Conservation (phyloP, 2,329 filamentous ascomycete species). For the Talaromyces marneffei region DNA sequence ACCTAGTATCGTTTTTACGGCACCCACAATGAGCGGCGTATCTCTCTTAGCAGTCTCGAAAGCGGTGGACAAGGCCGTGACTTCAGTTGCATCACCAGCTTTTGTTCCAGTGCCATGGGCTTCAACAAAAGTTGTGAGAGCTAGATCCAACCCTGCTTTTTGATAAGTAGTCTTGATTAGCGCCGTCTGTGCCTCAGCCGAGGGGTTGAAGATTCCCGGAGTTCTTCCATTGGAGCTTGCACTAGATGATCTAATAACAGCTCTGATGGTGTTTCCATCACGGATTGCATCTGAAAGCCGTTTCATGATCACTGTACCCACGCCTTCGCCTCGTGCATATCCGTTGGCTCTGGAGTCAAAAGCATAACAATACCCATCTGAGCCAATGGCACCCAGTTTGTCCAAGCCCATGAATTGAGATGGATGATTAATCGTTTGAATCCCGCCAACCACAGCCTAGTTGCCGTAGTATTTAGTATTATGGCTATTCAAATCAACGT, state of each 20-base stretch:
- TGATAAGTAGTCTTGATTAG: slow-evolving; percentile 34
- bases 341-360: slow-evolving; percentile 50
- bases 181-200: slow-evolving; percentile 28
- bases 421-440: too few relatives aligned
- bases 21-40: not conserved
- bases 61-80: slow-evolving; percentile 4
- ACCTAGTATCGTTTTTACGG: slow-evolving; percentile 20
- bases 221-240: not conserved
- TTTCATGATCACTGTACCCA: slow-evolving; percentile 49
- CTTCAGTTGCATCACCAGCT: slow-evolving; percentile 21
- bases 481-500: too few relatives aligned
- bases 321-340: slow-evolving; percentile 50
- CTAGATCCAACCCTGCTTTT: slow-evolving; percentile 29
- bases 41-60: not conserved
- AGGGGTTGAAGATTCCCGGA: not conserved
- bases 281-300: slow-evolving; percentile 48
- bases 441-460: too few relatives aligned
- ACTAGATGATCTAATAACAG: not conserved
- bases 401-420: too few relatives aligned
- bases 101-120: slow-evolving; percentile 36
- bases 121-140: slow-evolving; percentile 34
- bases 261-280: slow-evolving; percentile 44
- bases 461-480: too few relatives aligned
- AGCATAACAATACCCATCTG: slow-evolving; percentile 19
- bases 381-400: too few relatives aligned